Evolutionary conservation across 768 basidiomycete species (phyloP).

Genomic region (Lanmaoa pseudosensibilis): DNA sequence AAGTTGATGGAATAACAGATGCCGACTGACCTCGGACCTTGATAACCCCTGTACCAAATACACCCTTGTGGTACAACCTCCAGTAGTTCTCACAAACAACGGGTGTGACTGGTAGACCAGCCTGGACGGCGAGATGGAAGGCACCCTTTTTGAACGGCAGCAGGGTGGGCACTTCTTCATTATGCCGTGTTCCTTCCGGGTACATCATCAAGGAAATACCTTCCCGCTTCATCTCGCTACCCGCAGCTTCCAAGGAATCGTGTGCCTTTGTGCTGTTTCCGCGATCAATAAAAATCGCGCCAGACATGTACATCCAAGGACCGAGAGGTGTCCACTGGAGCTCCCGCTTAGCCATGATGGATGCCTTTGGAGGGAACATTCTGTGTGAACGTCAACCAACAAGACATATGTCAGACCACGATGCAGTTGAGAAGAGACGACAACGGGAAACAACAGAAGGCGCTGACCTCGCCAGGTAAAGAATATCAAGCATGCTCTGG

Average conservation of each 20-base stretch:
- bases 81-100: conserved; percentile 95
- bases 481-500: conserved; percentile 89
- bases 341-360: conserved; percentile 93
- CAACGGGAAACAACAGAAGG: conserved; percentile 15
- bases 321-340: conserved; percentile 86
- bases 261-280: conserved; percentile 76
- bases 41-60: conserved; percentile 74
- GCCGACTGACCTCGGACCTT: conserved; percentile 65
- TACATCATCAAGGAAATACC: conserved; percentile 89
- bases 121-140: conserved; percentile 92
- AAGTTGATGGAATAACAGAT: background rate
- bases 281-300: conserved; percentile 90
- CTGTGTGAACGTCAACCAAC: conserved; percentile 37
- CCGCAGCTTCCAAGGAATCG: conserved; percentile 73
- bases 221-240: conserved; percentile 68
- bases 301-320: conserved; percentile 86
- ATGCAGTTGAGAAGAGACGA: conserved; percentile 6
- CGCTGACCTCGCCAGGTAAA: conserved; percentile 75
- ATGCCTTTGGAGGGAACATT: conserved; percentile 76
- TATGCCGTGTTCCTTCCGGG: conserved; percentile 92
- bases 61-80: conserved; percentile 73
- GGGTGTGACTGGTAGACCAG: conserved; percentile 87
- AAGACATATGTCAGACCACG: conserved; percentile 1
- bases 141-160: conserved; percentile 97
- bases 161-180: conserved; percentile 61